Base-by-base conservation (phyloP, 768 basidiomycete species). In the Cytidiella melzeri region DNA sequence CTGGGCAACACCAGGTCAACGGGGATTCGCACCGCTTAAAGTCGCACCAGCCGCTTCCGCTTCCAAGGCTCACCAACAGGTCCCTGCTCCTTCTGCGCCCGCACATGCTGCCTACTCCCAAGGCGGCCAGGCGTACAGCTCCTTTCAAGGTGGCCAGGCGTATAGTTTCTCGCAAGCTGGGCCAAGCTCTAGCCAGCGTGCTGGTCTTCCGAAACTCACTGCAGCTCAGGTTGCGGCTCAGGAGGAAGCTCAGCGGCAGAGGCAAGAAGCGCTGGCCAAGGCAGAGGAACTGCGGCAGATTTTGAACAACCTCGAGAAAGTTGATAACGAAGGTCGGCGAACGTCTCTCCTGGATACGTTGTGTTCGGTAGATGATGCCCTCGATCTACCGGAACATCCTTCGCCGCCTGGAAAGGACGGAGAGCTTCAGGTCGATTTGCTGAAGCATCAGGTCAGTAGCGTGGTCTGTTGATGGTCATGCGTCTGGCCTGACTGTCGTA, bases 391-490 rank as follows among this genome's bases (percentile, higher is more conserved):
- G 1, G 58, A 75, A 5, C 81, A 91, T 59, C 77, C 82, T 10
- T 73, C 71, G 54, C 89, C 92, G 0, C 90, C 92, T 1, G 77
- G 90, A 2, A 72, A 77, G 20, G 73, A 69, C 21, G 88, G 86
- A 1, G 70, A 85, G 20, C 62, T 95, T 45, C 70, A 72, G 18
- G 83, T 88, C 15, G 76, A 94, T 60, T 67, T 95, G 41, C 62
- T 95, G 23, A 86, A 79, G 52, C 93, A 94, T 58, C 92, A 95
- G 73, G 90, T 85, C 36, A 39, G 64, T 43, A 36, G 21, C n/a
- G n/a, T 19, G 3, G 15, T 41, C 0, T 13, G 23, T 4, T 43
- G 34, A 50, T 19, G 54, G 10, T 21, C 4, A 39, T 13, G 39
- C 28, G 19, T 36, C 12, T 30, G 20, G 24, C 47, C 36, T 56